Percentiles rank a stretch among this genome's conserved stretches.
phyloP scores from a whole-genome alignment of 306 rosid genomes.

The Carpinus viminea region DNA sequence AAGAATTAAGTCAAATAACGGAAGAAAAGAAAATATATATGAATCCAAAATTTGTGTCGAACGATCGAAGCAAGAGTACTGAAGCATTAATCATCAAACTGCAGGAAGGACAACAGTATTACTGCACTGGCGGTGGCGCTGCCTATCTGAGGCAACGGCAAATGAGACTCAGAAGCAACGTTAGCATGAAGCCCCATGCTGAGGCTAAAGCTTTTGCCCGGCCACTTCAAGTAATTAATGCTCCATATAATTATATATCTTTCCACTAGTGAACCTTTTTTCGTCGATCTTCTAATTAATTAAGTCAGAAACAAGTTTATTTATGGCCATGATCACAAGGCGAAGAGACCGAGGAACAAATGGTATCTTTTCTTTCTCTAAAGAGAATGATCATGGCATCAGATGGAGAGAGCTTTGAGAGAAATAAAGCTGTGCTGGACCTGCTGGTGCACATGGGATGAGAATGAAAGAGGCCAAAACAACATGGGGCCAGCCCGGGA shows the following conservation, averaged over 20 bases:
- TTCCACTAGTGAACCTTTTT: neutral
- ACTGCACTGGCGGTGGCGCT: too few relatives aligned
- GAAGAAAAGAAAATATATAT: too few relatives aligned
- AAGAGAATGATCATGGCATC: constrained; percentile 22
- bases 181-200: too few relatives aligned
- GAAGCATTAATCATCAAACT: too few relatives aligned
- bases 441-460: constrained; percentile 35
- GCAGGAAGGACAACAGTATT: too few relatives aligned
- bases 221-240: neutral
- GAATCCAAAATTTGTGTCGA: too few relatives aligned
- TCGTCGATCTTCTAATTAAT: constrained; percentile 7
- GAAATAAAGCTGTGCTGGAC: neutral
- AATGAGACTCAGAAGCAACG: neutral
- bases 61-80: too few relatives aligned
- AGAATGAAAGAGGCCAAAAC: too few relatives aligned
- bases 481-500: constrained; percentile 52
- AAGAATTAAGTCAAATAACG: too few relatives aligned
- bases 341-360: neutral
- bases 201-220: too few relatives aligned
- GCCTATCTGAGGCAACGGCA: constrained; percentile 57
- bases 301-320: neutral
- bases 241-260: neutral
- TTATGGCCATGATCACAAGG: neutral
- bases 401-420: constrained; percentile 17
- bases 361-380: constrained; percentile 18